Conservation (phyloP, 495 filamentous ascomycete species). For the Penicillium simplicissimum region DNA sequence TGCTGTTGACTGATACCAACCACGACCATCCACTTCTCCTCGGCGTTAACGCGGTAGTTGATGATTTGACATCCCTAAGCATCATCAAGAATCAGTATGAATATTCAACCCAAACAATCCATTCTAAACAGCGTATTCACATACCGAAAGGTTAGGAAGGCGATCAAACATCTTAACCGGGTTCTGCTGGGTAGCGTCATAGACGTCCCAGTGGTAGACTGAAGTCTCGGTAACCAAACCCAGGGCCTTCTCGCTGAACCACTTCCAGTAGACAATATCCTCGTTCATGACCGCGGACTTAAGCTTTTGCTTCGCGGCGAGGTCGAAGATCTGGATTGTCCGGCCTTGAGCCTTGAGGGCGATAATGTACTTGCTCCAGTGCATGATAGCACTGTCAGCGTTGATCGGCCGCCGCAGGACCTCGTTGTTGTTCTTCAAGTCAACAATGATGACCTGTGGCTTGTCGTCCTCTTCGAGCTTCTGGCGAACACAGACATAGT, state of each 20-base stretch:
- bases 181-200: conserved; percentile 70
- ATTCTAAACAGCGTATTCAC: conserved; percentile 28
- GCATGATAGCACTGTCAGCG: conserved; percentile 99
- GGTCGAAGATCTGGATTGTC: conserved; percentile 97
- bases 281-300: conserved; percentile 95
- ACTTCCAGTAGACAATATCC: conserved; percentile 98
- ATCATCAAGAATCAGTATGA: conserved; percentile 3
- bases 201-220: conserved; percentile 98
- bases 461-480: conserved; percentile 75
- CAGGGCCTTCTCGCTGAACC: conserved; percentile 84
- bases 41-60: conserved; percentile 95
- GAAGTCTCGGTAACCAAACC: conserved; percentile 86
- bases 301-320: conserved; percentile 84
- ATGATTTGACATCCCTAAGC: conserved; percentile 92
- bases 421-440: conserved; percentile 93
- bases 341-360: conserved; percentile 88
- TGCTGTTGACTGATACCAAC: conserved; percentile 93
- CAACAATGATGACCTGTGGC: conserved; percentile 94
- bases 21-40: conserved; percentile 97
- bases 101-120: not conserved
- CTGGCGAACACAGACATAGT: conserved; percentile 93
- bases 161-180: conserved; percentile 92
- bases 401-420: conserved; percentile 94
- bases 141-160: conserved; percentile 81
- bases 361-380: conserved; percentile 94